A percentile compares a stretch with the other conserved stretches of the same genome.
phyloP scores from a whole-genome alignment of 1,284 basidiomycete genomes.

The Amylostereum areolatum region DNA sequence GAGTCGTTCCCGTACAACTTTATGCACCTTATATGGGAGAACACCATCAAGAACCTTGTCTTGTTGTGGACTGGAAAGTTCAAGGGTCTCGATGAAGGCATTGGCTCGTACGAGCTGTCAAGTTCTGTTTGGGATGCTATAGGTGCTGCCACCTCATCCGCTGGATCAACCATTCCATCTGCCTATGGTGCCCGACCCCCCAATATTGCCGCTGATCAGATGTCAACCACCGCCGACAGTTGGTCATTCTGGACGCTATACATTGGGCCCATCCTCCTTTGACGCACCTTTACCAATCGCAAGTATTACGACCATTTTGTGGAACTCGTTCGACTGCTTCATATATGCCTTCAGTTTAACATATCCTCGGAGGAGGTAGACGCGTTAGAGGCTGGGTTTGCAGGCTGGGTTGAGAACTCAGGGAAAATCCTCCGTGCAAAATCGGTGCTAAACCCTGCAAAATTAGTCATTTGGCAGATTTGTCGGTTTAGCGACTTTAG shows the following conservation, averaged over 20 bases:
- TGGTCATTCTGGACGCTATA: slow-evolving; percentile 34
- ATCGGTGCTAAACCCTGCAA: too few species aligned
- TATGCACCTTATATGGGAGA: slow-evolving; percentile 44
- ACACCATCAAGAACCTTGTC: slow-evolving; percentile 33
- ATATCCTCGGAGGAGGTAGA: slow-evolving; percentile 27
- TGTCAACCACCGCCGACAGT: slow-evolving; percentile 21
- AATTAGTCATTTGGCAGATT: too few species aligned
- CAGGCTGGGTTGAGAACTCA: slow-evolving; percentile 29
- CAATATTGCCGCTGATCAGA: slow-evolving; percentile 27
- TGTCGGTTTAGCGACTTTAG: too few species aligned
- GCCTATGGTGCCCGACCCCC: slow-evolving; percentile 31
- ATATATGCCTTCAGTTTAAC: slow-evolving; percentile 34
- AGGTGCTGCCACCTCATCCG: slow-evolving; percentile 25
- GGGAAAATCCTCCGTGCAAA: too few species aligned
- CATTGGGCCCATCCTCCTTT: slow-evolving; percentile 33
- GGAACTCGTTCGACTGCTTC: slow-evolving; percentile 30
- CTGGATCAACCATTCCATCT: slow-evolving; percentile 29
- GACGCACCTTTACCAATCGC: slow-evolving; percentile 18
- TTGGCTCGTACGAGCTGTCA: slow-evolving; percentile 23
- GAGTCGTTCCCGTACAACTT: slow-evolving; percentile 38
- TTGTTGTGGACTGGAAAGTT: slow-evolving; percentile 32
- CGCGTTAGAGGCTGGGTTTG: slow-evolving; percentile 26
- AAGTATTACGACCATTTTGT: slow-evolving; percentile 39
- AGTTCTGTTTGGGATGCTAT: slow-evolving; percentile 32
- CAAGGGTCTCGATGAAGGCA: slow-evolving; percentile 29